phyloP scores from a whole-genome alignment of 768 basidiomycete genomes.

The Agrocybe praecox region DNA sequence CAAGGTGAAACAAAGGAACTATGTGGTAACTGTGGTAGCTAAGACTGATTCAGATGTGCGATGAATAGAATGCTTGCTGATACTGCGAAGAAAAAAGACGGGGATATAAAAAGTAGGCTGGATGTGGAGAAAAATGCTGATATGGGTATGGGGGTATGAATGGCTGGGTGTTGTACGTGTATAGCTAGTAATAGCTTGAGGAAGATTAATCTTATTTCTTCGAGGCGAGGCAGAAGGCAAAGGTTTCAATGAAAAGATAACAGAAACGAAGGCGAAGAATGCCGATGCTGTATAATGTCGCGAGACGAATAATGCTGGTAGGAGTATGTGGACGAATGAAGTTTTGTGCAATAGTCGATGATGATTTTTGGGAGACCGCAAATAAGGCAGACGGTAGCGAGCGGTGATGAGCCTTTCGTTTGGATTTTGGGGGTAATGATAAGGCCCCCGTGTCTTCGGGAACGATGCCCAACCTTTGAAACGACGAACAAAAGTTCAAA shows the following conservation, averaged over 20 bases:
- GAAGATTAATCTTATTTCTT: constrained; percentile 2
- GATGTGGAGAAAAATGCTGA: constrained; percentile 1
- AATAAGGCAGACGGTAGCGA: neutral
- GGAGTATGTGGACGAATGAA: neutral
- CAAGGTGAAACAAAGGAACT: neutral
- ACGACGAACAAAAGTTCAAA: no score
- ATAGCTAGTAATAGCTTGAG: neutral
- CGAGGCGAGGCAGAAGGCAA: neutral
- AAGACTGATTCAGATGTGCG: constrained; percentile 9
- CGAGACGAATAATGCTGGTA: neutral
- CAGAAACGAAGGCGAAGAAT: neutral
- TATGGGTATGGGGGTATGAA: constrained; percentile 7
- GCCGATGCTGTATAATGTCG: neutral
- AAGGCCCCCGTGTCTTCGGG: no score
- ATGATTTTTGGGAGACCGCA: neutral
- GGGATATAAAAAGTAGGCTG: constrained; percentile 5
- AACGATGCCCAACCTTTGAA: no score
- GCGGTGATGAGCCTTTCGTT: no score
- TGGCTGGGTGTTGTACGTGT: constrained; percentile 7
- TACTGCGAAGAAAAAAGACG: constrained; percentile 1
- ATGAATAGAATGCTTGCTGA: constrained; percentile 4
- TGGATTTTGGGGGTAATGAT: no score
- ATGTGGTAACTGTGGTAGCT: constrained; percentile 8
- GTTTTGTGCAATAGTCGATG: neutral
- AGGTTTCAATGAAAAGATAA: neutral